Evolutionary conservation across 208 protist genomes (phyloP), one percentile per base, ranked within the genome.

Genomic region (Crithidia thermophila): DNA sequence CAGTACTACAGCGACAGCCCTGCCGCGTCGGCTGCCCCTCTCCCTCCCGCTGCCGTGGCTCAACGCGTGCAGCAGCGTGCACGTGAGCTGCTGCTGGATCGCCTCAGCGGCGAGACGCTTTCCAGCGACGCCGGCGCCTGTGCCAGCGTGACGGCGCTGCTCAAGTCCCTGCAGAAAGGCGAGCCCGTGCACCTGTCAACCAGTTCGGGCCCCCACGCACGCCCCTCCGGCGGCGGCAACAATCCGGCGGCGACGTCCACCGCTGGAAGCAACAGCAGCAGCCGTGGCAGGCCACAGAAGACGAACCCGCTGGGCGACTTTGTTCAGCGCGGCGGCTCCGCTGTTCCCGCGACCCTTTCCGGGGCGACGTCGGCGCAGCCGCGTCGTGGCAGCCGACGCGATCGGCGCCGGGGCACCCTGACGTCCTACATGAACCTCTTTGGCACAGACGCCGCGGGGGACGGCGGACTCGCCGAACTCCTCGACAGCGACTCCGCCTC

Each of bases 41-140:
- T 47, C 21, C 56, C 51, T 5, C 52, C 59, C 14, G n/a, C 27
- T 1, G 39, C 49, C 3, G 1, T 58, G 37, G 8, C 18, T 9
- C 49, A 39, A 13, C 46, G 27, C 2, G 64, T 55, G n/a, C 51
- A 31, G 27, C 52, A 31, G 10, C 64, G 64, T n/a, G 53, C 64
- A 3, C 34, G 64, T 2, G 53, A 51, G 51, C 37, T 52, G 28
- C 51, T 61, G 23, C 53, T 70, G 3, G 42, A 70, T 16, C 53
- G 64, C 0, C 64, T 70, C 16, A 53, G 16, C 64, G 7, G 14
- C 37, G 40, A 70, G 31, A 77, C 60, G 18, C 62, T 77, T 11
- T 66, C 62, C 0, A 70, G 43, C 37, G 53, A 67, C 33, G 25
- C 31, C 11, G 64, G 52, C 14, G 53, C 64, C 20, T 42, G 55